phyloP scores from a whole-genome alignment of 1,284 basidiomycete species.

The Pseudozyma tsukubaensis region DNA sequence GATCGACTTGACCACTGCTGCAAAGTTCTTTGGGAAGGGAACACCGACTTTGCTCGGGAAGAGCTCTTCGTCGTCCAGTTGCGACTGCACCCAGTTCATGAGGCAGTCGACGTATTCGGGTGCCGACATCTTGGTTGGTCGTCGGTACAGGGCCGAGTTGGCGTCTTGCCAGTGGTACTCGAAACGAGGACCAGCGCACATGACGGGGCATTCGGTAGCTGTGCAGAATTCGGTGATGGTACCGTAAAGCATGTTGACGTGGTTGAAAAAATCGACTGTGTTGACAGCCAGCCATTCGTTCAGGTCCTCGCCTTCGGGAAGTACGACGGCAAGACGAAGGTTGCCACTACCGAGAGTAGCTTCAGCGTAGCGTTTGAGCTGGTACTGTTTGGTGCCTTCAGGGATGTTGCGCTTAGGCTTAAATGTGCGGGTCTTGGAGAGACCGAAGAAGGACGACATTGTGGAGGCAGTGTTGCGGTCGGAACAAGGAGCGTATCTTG shows the following conservation, averaged over 20 bases:
- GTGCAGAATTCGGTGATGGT: conserved; percentile 68
- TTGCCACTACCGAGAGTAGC: conserved; percentile 81
- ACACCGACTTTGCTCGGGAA: conserved; percentile 97
- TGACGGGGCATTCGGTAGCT: conserved; percentile 82
- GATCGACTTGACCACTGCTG: conserved; percentile 90
- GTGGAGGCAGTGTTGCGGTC: neutral
- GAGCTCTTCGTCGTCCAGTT: conserved; percentile 89
- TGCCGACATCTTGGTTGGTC: conserved; percentile 66
- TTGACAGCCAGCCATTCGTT: conserved; percentile 68
- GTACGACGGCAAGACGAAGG: conserved; percentile 62
- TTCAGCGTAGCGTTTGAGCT: conserved; percentile 95
- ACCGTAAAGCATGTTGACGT: conserved; percentile 68
- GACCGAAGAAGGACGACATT: conserved; percentile 64
- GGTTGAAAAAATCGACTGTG: conserved; percentile 69
- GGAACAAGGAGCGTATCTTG: neutral
- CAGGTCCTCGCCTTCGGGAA: conserved; percentile 67
- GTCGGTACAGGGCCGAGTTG: conserved; percentile 59
- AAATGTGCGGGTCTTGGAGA: conserved; percentile 86
- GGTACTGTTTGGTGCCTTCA: conserved; percentile 96
- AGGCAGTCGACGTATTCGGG: conserved; percentile 94
- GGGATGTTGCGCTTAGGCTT: conserved; percentile 94
- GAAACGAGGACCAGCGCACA: conserved; percentile 96
- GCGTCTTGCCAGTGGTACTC: conserved; percentile 98
- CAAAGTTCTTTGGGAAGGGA: conserved; percentile 91
- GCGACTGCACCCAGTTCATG: conserved; percentile 97